Evolutionary conservation across 2,329 filamentous ascomycete species (phyloP).

Genomic region (Fusarium vanettenii): DNA sequence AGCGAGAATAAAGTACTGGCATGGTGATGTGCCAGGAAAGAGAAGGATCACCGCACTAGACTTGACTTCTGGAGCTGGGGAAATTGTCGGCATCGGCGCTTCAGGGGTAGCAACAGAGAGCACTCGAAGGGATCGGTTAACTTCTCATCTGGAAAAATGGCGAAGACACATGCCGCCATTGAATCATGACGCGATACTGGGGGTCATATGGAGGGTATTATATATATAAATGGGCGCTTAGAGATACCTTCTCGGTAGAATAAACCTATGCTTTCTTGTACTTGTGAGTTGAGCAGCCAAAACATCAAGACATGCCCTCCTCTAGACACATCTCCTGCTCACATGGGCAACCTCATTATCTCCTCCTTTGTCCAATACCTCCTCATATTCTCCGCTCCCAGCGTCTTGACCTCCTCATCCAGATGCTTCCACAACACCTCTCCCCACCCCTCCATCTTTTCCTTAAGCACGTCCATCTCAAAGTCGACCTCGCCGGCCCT

Average conservation of each 20-base stretch:
- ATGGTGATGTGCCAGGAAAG: not conserved
- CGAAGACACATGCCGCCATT: constrained; percentile 20
- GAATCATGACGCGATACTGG: not conserved
- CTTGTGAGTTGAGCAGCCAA: constrained; percentile 9
- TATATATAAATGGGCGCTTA: constrained; percentile 9
- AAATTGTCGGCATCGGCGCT: not conserved
- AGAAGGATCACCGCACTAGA: not conserved
- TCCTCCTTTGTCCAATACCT: constrained; percentile 83
- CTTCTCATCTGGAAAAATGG: constrained; percentile 13
- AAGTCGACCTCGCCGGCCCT: constrained; percentile 71
- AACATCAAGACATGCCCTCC: not conserved
- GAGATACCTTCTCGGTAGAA: constrained; percentile 9
- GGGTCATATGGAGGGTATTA: not conserved
- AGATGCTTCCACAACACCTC: constrained; percentile 84
- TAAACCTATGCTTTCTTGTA: constrained; percentile 3
- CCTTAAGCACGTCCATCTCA: constrained; percentile 69
- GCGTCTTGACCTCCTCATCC: constrained; percentile 82
- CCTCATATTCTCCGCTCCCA: constrained; percentile 90
- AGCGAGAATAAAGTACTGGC: not conserved
- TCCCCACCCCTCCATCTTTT: constrained; percentile 82
- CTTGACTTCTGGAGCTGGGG: not conserved
- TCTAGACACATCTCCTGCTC: constrained; percentile 19
- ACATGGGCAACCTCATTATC: constrained; percentile 78
- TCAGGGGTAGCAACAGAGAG: not conserved
- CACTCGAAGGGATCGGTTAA: not conserved